Evolutionary conservation across 148 eudicot species (phyloP).

Genomic region (Chenopodium album): DNA sequence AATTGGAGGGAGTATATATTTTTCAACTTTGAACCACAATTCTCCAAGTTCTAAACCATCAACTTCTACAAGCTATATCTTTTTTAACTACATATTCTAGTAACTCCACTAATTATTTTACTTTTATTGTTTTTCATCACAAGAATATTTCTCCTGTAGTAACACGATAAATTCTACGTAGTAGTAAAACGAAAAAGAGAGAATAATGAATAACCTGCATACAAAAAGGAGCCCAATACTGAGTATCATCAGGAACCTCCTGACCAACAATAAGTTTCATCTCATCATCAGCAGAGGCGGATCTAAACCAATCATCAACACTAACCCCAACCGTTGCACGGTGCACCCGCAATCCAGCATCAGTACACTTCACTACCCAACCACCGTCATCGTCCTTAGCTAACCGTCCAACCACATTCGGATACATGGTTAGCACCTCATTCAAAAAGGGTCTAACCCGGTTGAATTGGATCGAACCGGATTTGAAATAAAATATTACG

Average conservation of each 20-base stretch:
- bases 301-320: slow-evolving; percentile 63
- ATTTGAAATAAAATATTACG: slow-evolving; percentile 44
- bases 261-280: slow-evolving; percentile 42
- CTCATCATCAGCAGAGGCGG: slow-evolving; percentile 46
- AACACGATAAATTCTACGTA: no score
- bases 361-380: slow-evolving; percentile 58
- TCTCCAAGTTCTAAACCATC: no score
- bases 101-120: no score
- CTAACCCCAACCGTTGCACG: slow-evolving; percentile 41
- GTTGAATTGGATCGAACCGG: slow-evolving; percentile 30
- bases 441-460: slow-evolving; percentile 32
- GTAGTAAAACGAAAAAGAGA: no score
- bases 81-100: no score
- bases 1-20: no score
- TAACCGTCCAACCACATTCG: slow-evolving; percentile 51
- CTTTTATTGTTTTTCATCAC: no score
- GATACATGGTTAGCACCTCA: slow-evolving; percentile 41
- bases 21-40: no score
- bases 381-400: slow-evolving; percentile 33
- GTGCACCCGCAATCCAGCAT: slow-evolving; percentile 52
- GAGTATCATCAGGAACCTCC: slow-evolving; percentile 53
- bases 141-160: no score
- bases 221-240: slow-evolving; percentile 57
- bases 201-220: slow-evolving; percentile 42
- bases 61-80: no score